Evolutionary conservation across 768 basidiomycete species (phyloP).

Genomic region (Leccinum rimulosum): DNA sequence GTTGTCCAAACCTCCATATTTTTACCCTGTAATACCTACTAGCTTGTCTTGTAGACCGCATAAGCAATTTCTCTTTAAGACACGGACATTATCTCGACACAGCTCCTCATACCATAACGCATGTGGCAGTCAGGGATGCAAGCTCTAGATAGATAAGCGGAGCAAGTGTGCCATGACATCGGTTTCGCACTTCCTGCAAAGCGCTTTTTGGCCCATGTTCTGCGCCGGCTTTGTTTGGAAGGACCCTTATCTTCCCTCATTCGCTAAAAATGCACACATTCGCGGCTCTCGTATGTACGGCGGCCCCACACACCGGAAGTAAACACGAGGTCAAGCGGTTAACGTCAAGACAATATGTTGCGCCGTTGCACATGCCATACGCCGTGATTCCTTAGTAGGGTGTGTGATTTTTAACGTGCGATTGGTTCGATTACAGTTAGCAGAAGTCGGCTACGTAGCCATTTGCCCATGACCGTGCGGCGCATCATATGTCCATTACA

Average conservation of each 20-base stretch:
- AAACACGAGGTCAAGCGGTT: not conserved
- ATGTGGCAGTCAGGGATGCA: not conserved
- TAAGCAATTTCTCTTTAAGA: not conserved
- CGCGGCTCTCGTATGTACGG: not conserved
- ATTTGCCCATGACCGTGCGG: not conserved
- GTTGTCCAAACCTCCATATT: not conserved
- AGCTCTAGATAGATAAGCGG: not conserved
- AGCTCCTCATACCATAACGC: not conserved
- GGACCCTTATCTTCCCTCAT: not conserved
- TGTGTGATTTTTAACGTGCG: not conserved
- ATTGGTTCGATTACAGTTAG: not conserved
- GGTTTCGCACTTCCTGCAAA: not conserved
- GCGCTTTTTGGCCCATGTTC: not conserved
- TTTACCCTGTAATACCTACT: not conserved
- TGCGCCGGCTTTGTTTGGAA: not conserved
- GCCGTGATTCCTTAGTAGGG: not conserved
- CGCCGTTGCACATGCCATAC: not conserved
- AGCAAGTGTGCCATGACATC: not conserved
- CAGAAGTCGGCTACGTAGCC: not conserved
- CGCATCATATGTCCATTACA: not conserved
- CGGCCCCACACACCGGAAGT: not conserved
- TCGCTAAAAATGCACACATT: not conserved
- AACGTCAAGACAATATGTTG: not conserved
- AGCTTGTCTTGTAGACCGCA: not conserved
- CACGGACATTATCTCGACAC: not conserved